A percentile compares a stretch with the other conserved stretches of the same genome.
Conservation (phyloP, 345 rosid species). For the Zanthoxylum bungeanum region DNA sequence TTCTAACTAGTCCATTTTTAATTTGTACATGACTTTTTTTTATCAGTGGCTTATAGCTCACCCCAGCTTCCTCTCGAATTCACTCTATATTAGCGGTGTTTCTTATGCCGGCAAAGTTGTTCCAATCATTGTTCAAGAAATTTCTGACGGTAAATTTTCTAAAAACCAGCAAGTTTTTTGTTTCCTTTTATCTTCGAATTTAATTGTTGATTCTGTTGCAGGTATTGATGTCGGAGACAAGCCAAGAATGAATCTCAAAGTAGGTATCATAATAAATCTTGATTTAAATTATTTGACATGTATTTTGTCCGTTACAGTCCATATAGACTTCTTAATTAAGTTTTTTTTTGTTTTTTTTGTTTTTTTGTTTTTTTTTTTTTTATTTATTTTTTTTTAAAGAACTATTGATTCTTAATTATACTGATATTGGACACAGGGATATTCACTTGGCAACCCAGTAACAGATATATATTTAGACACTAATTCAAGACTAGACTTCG, state of each 20-base stretch:
- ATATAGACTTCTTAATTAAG: background rate
- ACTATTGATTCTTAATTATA: background rate
- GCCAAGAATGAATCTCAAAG: slow-evolving; percentile 12
- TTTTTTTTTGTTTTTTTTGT: no score
- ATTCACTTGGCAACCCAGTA: slow-evolving; percentile 25
- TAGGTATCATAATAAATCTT: background rate
- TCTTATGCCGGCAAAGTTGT: slow-evolving; percentile 37
- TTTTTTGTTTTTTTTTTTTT: no score
- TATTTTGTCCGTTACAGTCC: background rate
- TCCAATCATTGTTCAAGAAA: slow-evolving; percentile 25
- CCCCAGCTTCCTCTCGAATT: slow-evolving; percentile 28
- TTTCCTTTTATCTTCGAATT: no score
- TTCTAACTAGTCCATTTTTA: no score
- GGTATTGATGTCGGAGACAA: background rate
- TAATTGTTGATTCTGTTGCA: background rate
- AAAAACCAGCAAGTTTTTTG: no score
- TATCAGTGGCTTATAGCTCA: slow-evolving; percentile 39
- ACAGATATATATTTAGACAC: background rate
- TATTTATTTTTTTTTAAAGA: no score
- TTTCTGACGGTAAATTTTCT: slow-evolving; percentile 21
- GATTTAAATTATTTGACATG: background rate
- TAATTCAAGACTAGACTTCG: background rate
- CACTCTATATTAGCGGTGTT: slow-evolving; percentile 42
- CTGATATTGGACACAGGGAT: slow-evolving; percentile 19
- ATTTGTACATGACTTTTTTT: background rate